A percentile compares a stretch with the other conserved stretches of the same genome.
Conservation (phyloP, 73 alveolate genomes). For the Paramecium caudatum region DNA sequence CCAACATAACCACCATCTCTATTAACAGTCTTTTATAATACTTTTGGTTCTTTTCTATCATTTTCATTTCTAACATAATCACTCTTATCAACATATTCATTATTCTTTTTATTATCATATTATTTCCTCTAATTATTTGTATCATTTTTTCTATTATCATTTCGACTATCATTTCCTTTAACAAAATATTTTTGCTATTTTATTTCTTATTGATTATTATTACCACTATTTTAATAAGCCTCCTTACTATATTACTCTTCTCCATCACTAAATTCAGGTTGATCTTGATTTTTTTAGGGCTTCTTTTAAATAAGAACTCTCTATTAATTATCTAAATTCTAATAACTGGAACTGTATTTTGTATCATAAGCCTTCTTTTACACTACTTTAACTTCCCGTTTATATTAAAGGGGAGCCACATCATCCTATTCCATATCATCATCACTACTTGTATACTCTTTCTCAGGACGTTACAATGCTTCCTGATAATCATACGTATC, state of each 20-base stretch:
- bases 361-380: too few species aligned
- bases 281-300: not conserved
- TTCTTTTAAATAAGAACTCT: not conserved
- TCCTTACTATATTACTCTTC: not conserved
- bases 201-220: not conserved
- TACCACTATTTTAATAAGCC: not conserved
- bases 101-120: not conserved
- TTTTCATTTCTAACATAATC: not conserved
- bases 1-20: slow-evolving; percentile 34
- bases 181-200: not conserved
- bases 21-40: not conserved
- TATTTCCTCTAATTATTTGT: not conserved
- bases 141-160: not conserved
- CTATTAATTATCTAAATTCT: not conserved
- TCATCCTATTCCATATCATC: not conserved
- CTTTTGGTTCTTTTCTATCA: not conserved
- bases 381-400: too few species aligned
- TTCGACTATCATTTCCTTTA: not conserved
- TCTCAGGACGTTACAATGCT: slow-evolving; percentile 33
- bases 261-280: not conserved
- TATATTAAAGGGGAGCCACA: not conserved
- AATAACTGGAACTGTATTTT: not conserved
- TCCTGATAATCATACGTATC: slow-evolving; percentile 60
- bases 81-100: not conserved
- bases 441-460: slow-evolving; percentile 32